Percentiles rank a stretch among this genome's conserved stretches.
These are phyloP conservation scores for Solanum piurae DNA, from an alignment of 257 asterid species.

Conservation along the genomic window DNA sequence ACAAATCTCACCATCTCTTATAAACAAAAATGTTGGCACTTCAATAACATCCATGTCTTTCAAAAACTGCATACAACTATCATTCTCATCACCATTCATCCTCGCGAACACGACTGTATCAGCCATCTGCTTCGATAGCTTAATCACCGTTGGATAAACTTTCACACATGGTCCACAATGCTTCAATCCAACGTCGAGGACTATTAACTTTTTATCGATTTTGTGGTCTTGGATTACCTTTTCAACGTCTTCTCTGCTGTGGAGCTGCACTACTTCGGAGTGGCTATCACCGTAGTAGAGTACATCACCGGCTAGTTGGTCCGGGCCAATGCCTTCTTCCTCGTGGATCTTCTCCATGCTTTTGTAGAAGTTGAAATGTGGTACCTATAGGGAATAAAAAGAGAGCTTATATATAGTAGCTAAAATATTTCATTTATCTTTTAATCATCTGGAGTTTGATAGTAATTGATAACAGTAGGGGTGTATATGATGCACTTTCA, in stretches of 20 bases:
- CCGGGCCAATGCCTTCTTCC: conserved; percentile 88
- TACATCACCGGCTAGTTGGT: conserved; percentile 76
- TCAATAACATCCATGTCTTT: conserved; percentile 74
- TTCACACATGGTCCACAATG: conserved; percentile 98
- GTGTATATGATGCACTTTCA: not conserved
- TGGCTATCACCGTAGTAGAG: conserved; percentile 90
- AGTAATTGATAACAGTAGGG: not conserved
- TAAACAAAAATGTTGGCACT: conserved; percentile 93
- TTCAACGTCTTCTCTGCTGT: conserved; percentile 68
- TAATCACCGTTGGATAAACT: conserved; percentile 85
- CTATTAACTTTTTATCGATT: conserved; percentile 43
- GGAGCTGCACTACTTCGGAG: conserved; percentile 76
- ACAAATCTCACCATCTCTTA: conserved; percentile 60
- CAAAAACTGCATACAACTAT: conserved; percentile 91
- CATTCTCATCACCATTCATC: conserved; percentile 97
- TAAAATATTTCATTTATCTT: not conserved
- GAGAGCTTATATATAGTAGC: not conserved
- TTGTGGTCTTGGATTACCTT: conserved; percentile 47
- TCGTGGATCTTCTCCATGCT: conserved; percentile 86
- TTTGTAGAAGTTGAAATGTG: conserved; percentile 93
- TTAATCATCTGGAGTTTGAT: not conserved
- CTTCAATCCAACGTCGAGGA: conserved; percentile 84
- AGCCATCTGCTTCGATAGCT: conserved; percentile 71
- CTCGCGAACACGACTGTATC: conserved; percentile 78
- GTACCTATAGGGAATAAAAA: conserved; percentile 16